Conservation (phyloP, 305 asterid genomes). For the Coffea humblotiana region DNA sequence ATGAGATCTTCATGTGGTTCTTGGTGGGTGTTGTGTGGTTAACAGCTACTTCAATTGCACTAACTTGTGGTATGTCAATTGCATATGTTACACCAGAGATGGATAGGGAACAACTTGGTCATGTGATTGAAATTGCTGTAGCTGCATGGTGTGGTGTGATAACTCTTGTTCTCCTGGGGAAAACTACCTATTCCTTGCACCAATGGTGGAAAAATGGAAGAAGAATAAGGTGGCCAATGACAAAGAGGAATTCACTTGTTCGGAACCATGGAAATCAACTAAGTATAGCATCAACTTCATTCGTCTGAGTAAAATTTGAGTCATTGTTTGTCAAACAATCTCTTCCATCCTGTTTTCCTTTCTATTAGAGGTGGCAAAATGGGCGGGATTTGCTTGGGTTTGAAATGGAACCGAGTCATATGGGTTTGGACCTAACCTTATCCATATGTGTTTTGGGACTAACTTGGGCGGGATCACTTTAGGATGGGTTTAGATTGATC, state of each 20-base stretch:
- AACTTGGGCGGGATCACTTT: too few relatives aligned
- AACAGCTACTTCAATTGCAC: constrained; percentile 31
- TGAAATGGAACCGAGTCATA: too few relatives aligned
- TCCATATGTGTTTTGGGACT: too few relatives aligned
- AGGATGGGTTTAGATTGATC: too few relatives aligned
- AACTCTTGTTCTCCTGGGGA: constrained; percentile 22
- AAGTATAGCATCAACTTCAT: neutral
- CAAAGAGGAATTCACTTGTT: neutral
- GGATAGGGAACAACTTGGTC: neutral
- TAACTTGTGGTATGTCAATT: constrained; percentile 28
- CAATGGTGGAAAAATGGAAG: neutral
- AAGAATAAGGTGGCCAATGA: neutral
- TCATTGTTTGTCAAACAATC: neutral
- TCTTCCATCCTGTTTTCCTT: too few relatives aligned
- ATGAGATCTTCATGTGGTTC: constrained; percentile 32
- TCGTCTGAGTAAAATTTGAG: too few relatives aligned
- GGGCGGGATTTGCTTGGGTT: too few relatives aligned
- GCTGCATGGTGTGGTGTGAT: constrained; percentile 25
- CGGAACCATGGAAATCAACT: neutral
- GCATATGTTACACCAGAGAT: constrained; percentile 18
- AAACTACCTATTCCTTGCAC: constrained; percentile 16
- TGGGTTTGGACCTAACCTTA: too few relatives aligned
- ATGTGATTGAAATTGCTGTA: constrained; percentile 2
- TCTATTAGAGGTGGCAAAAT: too few relatives aligned
- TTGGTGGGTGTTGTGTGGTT: constrained; percentile 40